Evolutionary conservation across 345 rosid species (phyloP), one percentile per base, ranked within the genome.

Genomic region (Bruguiera sexangula): DNA sequence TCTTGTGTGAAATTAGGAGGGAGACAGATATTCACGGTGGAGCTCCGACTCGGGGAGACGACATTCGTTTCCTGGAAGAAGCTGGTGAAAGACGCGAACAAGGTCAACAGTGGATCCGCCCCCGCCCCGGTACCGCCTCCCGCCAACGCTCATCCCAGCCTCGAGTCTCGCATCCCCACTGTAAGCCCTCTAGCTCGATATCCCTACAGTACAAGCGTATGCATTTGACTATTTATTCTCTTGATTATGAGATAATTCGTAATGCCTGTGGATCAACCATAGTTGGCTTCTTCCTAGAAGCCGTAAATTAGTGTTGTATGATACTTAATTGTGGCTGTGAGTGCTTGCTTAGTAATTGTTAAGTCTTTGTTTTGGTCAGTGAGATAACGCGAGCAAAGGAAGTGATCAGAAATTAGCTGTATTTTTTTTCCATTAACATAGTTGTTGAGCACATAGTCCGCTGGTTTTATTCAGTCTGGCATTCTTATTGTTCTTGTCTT

Each of bases 51-150:
- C 48, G 97, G 86, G 30, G 92, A 89, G 75, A 93, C 98, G 58
- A 88, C 96, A 66, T 79, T 76, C 29, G 91, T 93, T 19, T 93
- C 96, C 8, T 93, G 97, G 96, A 93, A 82, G 85, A 91, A 89
- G 87, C 92, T 93, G 30, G 71, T 84, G 76, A 83, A 84, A 73
- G 98, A 90, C 60, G 86, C 92, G 55, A 77, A 73, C 61, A 88
- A 82, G 68, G 80, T 67, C 62, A 71, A 62, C 71, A 67, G 72
- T 30, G 78, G 80, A 48, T 73, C 85, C 69, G 46, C 73, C 9
- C 69, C 87, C 16, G 60, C 21, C 5, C 71, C 76, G 19, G 88
- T 82, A 62, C 82, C 86, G 68, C 85, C 89, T 69, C 74, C 83
- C 31, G 74, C 55, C 39, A 64, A 74, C 65, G 80, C 85, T 22